Percentiles rank a stretch among this genome's conserved stretches.
Conservation (phyloP, 2,329 filamentous ascomycete genomes). For the Penicillium sp. region DNA sequence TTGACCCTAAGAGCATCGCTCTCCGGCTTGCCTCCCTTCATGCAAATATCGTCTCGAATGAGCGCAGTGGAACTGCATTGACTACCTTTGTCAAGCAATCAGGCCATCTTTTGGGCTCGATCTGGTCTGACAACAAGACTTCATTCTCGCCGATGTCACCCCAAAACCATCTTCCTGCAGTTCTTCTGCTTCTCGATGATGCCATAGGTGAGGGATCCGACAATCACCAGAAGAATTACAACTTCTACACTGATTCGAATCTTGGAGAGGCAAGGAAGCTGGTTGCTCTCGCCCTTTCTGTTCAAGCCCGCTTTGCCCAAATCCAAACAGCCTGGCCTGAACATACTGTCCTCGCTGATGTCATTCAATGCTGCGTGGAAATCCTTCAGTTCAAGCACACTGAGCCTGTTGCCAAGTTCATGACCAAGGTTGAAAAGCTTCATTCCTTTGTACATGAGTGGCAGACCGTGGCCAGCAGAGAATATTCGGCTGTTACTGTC, state of each 20-base stretch:
- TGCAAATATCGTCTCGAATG: slow-evolving; percentile 40
- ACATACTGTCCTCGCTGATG: slow-evolving; percentile 77
- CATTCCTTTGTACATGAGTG: slow-evolving; percentile 86
- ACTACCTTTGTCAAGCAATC: slow-evolving; percentile 36
- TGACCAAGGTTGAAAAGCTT: slow-evolving; percentile 83
- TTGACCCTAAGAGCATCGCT: slow-evolving; percentile 55
- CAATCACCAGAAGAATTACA: slow-evolving; percentile 58
- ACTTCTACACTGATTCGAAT: slow-evolving; percentile 86
- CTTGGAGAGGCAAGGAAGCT: slow-evolving; percentile 71
- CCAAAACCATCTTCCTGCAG: slow-evolving; percentile 61
- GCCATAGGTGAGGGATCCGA: slow-evolving; percentile 51
- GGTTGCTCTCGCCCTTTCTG: slow-evolving; percentile 64
- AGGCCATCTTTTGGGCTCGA: slow-evolving; percentile 33
- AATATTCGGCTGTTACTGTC: slow-evolving; percentile 65
- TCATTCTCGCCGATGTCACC: slow-evolving; percentile 33
- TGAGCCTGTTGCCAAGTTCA: slow-evolving; percentile 80
- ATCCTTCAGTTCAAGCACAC: slow-evolving; percentile 72
- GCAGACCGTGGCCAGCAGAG: slow-evolving; percentile 85
- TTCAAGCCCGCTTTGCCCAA: slow-evolving; percentile 69
- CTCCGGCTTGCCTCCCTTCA: slow-evolving; percentile 63
- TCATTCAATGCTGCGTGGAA: slow-evolving; percentile 70
- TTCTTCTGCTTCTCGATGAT: slow-evolving; percentile 64
- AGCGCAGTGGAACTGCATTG: slow-evolving; percentile 31
- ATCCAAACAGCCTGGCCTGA: slow-evolving; percentile 65
- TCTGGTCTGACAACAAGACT: slow-evolving; percentile 27